Conservation (phyloP, 2,329 filamentous ascomycete species). For the Stenocarpella maydis region DNA sequence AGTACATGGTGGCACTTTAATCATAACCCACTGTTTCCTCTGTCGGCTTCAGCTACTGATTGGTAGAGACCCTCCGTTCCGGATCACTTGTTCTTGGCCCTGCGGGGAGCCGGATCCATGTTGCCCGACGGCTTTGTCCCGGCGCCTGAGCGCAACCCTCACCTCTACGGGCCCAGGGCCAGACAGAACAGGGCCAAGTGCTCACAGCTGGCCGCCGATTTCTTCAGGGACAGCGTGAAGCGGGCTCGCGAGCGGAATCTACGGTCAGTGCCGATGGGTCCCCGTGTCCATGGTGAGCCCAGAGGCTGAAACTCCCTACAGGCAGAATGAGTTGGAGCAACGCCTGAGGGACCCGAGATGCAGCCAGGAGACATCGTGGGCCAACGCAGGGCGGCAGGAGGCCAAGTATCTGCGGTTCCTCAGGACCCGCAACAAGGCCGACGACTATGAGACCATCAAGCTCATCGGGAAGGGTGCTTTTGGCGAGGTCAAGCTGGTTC, state of each 20-base stretch:
- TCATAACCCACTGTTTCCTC: not conserved
- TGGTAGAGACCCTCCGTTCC: not conserved
- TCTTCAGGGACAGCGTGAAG: constrained; percentile 82
- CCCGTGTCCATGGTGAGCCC: not conserved
- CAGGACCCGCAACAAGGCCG: constrained; percentile 72
- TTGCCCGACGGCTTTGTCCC: constrained; percentile 27
- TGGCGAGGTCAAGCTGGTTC: constrained; percentile 80
- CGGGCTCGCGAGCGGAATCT: constrained; percentile 77
- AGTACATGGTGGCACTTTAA: not conserved
- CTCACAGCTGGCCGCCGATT: constrained; percentile 63
- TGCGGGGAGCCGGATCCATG: constrained; percentile 12
- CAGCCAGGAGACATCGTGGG: constrained; percentile 67
- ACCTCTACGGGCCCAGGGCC: constrained; percentile 56
- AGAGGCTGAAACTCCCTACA: constrained; percentile 42
- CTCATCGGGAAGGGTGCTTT: constrained; percentile 84
- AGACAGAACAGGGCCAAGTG: constrained; percentile 51
- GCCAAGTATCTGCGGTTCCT: constrained; percentile 77
- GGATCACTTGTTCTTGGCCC: not conserved
- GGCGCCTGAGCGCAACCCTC: constrained; percentile 71
- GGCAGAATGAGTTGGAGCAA: constrained; percentile 74
- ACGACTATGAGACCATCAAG: constrained; percentile 79
- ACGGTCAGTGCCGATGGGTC: constrained; percentile 56
- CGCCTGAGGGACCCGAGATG: constrained; percentile 50
- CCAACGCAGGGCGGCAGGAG: constrained; percentile 54
- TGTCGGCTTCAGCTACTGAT: not conserved